These are phyloP conservation scores for Kwoniella mangroviensis DNA, from an alignment of 768 basidiomycete species.

Conservation along the genomic window DNA sequence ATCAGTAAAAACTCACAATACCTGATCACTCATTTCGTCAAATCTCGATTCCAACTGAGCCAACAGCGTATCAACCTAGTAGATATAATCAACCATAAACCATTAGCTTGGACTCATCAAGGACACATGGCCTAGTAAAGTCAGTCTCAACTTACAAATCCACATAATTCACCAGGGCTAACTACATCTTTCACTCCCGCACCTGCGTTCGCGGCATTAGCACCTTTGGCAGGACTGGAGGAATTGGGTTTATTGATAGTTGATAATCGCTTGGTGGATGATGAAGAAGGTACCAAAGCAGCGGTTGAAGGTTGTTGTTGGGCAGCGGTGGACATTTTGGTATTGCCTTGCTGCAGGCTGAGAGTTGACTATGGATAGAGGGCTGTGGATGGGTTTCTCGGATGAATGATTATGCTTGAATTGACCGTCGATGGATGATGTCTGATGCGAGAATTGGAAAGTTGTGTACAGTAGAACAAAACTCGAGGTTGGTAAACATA, in stretches of 20 bases:
- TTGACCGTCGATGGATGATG: no score
- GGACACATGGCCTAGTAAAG: slow-evolving; percentile 1
- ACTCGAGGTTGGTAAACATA: no score
- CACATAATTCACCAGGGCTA: slow-evolving; percentile 90
- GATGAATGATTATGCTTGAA: no score
- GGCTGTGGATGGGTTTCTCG: no score
- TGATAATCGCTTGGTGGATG: slow-evolving; percentile 39
- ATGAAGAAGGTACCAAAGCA: slow-evolving; percentile 29
- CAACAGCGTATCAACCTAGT: slow-evolving; percentile 81
- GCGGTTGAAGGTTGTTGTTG: slow-evolving; percentile 26
- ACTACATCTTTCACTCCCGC: slow-evolving; percentile 56
- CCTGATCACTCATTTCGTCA: slow-evolving; percentile 89
- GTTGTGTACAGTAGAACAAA: no score
- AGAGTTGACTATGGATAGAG: no score
- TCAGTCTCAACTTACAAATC: slow-evolving; percentile 70
- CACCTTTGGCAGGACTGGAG: not conserved
- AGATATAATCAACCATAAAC: not conserved
- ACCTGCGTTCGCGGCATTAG: not conserved
- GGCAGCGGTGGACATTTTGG: not conserved
- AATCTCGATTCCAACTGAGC: slow-evolving; percentile 89
- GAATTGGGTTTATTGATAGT: slow-evolving; percentile 32
- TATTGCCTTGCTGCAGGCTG: not conserved
- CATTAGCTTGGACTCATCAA: no score
- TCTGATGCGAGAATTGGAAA: no score
- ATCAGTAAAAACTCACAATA: slow-evolving; percentile 61